Evolutionary conservation across 495 filamentous ascomycete genomes (phyloP), one percentile per base, ranked within the genome.

Genomic region (Penicillium daleae): DNA sequence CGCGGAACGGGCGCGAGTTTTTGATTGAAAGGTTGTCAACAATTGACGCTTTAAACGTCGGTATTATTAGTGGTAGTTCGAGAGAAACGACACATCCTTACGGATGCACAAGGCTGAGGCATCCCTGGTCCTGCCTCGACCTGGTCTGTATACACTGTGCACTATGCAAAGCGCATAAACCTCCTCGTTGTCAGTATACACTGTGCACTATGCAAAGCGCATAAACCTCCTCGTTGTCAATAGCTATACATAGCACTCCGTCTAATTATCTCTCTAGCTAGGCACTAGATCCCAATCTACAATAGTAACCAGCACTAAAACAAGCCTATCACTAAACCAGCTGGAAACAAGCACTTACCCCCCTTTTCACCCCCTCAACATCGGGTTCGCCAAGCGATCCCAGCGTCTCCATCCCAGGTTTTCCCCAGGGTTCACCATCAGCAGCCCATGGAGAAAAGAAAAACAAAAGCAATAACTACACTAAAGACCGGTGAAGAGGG

Each of bases 371-470:
- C 49, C 66, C 52, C 62, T 46, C 37, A 65, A 59, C 39, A 48
- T 48, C 52, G 24, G 56, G 68, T 67, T 67, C 67, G 69, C 67
- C 67, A 69, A 69, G 69, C 59, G 57, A 66, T 66, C 59, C 50
- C 64, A 65, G 61, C 62, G 62, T 56, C 60, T 55, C 21, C 15
- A 26, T 26, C 19, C 57, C 51, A 54, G 22, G 22, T 9, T 56
- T 53, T 54, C 57, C 69, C 69, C 69, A 66, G 64, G 69, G 60
- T 65, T 69, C 48, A 17, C 10, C 17, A 31, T 67, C 37, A 15
- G 15, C 37, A 0, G 52, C 52, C 64, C 64, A 66, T 64, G 66
- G 66, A 69, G 67, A 70, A 65, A 21, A 29, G 58, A 57, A 57
- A 40, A 40, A 19, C 35, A 39, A 21, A 12, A 46, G 3, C 53